Evolutionary conservation across 768 basidiomycete species (phyloP).

Genomic region (Naganishia vishniacii): DNA sequence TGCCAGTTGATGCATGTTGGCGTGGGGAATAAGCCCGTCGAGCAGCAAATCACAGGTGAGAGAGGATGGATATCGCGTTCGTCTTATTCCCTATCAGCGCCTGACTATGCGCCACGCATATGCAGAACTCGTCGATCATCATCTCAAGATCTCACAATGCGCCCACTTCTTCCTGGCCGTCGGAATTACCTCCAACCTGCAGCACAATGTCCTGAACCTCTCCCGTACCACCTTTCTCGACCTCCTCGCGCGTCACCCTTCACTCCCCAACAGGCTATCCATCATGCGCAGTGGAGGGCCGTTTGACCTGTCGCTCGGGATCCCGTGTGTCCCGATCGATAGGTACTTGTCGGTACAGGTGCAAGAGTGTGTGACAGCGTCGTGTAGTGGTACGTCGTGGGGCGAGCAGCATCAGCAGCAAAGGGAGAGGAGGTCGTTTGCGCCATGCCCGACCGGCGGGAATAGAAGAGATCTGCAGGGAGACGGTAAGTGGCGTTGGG

Average conservation of each 20-base stretch:
- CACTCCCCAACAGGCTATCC: neutral
- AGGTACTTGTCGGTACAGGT: slow-evolving; percentile 1
- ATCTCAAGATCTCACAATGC: slow-evolving; percentile 4
- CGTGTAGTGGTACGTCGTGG: neutral
- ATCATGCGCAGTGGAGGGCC: slow-evolving; percentile 6
- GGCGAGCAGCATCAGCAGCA: too few relatives aligned
- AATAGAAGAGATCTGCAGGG: neutral
- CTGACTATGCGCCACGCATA: neutral
- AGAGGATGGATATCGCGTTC: neutral
- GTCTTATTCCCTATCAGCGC: neutral
- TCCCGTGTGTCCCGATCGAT: neutral
- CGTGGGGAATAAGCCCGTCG: slow-evolving; percentile 3
- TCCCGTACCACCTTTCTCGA: neutral
- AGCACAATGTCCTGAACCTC: slow-evolving; percentile 1
- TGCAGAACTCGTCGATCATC: neutral
- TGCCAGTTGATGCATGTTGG: slow-evolving; percentile 8
- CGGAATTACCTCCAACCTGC: slow-evolving; percentile 5
- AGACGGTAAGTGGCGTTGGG: neutral
- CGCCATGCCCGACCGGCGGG: neutral
- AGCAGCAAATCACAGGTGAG: too few relatives aligned
- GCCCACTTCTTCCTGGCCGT: slow-evolving; percentile 5
- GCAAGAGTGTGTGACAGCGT: neutral
- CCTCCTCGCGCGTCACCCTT: neutral
- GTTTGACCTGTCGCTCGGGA: neutral
- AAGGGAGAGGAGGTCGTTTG: neutral